A percentile compares a stretch with the other conserved stretches of the same genome.
phyloP scores from a whole-genome alignment of 306 rosid species.

The Adenanthera pavonina region DNA sequence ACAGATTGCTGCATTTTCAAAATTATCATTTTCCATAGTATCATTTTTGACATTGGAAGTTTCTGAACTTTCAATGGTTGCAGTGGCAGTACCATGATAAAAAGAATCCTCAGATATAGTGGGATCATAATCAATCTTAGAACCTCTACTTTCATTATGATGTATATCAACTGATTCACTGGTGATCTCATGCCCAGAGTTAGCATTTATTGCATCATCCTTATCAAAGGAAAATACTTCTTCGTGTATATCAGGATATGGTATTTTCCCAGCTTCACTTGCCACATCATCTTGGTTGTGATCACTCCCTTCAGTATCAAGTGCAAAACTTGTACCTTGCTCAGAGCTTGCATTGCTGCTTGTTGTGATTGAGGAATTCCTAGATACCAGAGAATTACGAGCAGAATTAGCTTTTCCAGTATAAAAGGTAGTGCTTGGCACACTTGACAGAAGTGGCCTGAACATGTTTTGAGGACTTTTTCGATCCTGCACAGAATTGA shows the following conservation, averaged over 20 bases:
- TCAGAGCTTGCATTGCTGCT: conserved; percentile 87
- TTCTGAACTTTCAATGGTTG: conserved; percentile 47
- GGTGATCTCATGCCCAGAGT: conserved; percentile 41
- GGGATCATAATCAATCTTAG: conserved; percentile 41
- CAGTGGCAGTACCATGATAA: conserved; percentile 35
- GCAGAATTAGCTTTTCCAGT: conserved; percentile 67
- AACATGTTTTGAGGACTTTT: conserved; percentile 86
- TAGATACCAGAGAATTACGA: conserved; percentile 71
- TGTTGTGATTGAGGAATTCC: conserved; percentile 84
- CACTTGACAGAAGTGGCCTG: conserved; percentile 89
- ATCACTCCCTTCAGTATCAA: conserved; percentile 67
- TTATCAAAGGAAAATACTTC: conserved; percentile 79
- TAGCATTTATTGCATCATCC: conserved; percentile 61
- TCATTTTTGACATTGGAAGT: conserved; percentile 51
- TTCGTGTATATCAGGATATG: conserved; percentile 62
- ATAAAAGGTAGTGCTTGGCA: conserved; percentile 79
- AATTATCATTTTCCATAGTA: conserved; percentile 43
- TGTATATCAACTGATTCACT: conserved; percentile 42
- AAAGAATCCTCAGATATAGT: conserved; percentile 45
- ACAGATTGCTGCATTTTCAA: conserved; percentile 53
- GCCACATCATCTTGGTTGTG: conserved; percentile 68
- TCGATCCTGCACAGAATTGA: conserved; percentile 66
- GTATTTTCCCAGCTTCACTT: conserved; percentile 58
- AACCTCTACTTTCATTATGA: conserved; percentile 41
- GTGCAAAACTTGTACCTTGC: conserved; percentile 61